Evolutionary conservation across 371 early-diverging fungal genomes (phyloP).

Genomic region (Dinochytrium kinnereticum): DNA sequence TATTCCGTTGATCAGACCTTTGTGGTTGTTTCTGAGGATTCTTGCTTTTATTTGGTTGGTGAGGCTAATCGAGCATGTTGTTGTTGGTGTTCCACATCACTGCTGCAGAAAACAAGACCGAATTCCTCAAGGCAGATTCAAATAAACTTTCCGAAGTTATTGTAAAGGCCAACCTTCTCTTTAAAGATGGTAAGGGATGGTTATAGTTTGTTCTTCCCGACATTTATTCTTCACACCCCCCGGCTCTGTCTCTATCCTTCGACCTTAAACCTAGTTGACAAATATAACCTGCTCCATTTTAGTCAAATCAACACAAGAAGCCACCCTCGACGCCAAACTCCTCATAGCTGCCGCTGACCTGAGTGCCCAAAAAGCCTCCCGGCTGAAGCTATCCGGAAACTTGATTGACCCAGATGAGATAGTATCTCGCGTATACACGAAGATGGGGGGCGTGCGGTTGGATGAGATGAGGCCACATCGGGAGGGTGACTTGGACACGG

Average conservation of each 20-base stretch:
- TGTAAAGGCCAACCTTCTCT: constrained; percentile 30
- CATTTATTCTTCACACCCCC: too few relatives aligned
- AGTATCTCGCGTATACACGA: constrained; percentile 62
- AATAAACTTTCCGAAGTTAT: constrained; percentile 17
- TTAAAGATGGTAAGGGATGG: constrained; percentile 34
- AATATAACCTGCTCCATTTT: too few relatives aligned
- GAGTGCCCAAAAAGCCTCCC: constrained; percentile 75
- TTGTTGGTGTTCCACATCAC: neutral
- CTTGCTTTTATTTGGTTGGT: too few relatives aligned
- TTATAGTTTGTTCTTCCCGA: neutral
- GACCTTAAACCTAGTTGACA: too few relatives aligned
- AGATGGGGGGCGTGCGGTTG: constrained; percentile 53
- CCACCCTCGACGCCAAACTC: constrained; percentile 81
- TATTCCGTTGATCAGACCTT: too few relatives aligned
- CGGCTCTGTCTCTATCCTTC: too few relatives aligned
- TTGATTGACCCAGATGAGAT: constrained; percentile 77
- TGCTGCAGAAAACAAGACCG: constrained; percentile 23
- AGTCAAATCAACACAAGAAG: constrained; percentile 75
- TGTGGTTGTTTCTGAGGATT: too few relatives aligned
- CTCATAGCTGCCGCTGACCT: constrained; percentile 76
- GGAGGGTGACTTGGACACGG: constrained; percentile 37
- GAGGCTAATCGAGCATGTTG: neutral
- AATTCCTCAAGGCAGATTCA: constrained; percentile 18
- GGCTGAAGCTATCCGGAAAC: constrained; percentile 70
- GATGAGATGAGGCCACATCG: constrained; percentile 17